Evolutionary conservation across 2,329 filamentous ascomycete species (phyloP).

Genomic region (Aureobasidium pullulans): DNA sequence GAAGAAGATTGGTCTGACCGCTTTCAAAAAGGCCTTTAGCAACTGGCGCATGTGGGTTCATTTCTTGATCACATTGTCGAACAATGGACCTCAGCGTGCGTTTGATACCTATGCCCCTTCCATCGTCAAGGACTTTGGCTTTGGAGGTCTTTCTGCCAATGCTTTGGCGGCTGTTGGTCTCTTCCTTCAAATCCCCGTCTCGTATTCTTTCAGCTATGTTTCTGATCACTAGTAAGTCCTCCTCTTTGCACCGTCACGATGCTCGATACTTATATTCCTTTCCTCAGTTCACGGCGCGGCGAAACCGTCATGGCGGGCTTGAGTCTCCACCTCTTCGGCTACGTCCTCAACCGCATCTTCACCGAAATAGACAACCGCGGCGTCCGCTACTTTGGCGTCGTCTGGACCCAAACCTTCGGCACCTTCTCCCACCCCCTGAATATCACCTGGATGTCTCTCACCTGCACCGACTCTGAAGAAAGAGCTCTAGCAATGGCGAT

Average conservation of each 20-base stretch:
- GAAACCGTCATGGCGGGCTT: constrained; percentile 47
- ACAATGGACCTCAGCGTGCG: constrained; percentile 26
- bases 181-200: constrained; percentile 40
- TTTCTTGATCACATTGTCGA: constrained; percentile 27
- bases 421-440: constrained; percentile 52
- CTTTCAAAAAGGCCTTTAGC: constrained; percentile 25
- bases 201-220: constrained; percentile 45
- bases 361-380: constrained; percentile 38
- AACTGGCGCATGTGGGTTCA: constrained; percentile 29
- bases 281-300: constrained; percentile 38
- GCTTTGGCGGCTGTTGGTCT: constrained; percentile 28
- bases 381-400: constrained; percentile 47
- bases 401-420: constrained; percentile 50
- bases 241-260: too few relatives aligned
- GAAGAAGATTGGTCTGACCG: constrained; percentile 24
- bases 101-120: constrained; percentile 29
- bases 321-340: constrained; percentile 42
- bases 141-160: constrained; percentile 24
- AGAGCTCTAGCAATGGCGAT: constrained; percentile 53
- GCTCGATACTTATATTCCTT: neutral
- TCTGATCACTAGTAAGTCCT: constrained; percentile 46
- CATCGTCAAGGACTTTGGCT: constrained; percentile 24
- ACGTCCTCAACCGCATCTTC: constrained; percentile 49
- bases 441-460: constrained; percentile 53
- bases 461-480: constrained; percentile 50